Evolutionary conservation across 2,329 filamentous ascomycete species (phyloP).

Genomic region (Arthrobotrys entomopaga): DNA sequence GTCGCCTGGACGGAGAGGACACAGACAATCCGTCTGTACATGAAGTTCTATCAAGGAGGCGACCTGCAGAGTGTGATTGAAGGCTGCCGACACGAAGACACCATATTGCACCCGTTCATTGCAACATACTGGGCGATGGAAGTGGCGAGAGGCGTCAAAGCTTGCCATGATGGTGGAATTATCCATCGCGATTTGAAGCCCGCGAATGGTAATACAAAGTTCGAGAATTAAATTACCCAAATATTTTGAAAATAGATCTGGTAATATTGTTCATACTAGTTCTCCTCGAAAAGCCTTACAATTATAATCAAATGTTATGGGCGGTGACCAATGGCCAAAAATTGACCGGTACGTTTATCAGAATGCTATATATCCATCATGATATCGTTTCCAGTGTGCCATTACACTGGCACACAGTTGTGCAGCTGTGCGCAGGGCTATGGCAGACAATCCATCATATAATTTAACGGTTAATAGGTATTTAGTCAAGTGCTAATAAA

Average conservation of each 20-base stretch:
- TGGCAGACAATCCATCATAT: constrained; percentile 4
- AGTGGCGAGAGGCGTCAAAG: constrained; percentile 32
- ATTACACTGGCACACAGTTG: too few relatives aligned
- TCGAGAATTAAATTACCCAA: too few relatives aligned
- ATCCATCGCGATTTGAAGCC: constrained; percentile 43
- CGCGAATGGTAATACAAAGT: constrained; percentile 24
- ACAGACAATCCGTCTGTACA: constrained; percentile 29
- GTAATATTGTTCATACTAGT: too few relatives aligned
- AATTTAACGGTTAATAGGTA: too few relatives aligned
- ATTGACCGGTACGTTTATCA: too few relatives aligned
- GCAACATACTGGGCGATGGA: constrained; percentile 46
- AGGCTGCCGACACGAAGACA: constrained; percentile 5
- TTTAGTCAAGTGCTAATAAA: too few relatives aligned
- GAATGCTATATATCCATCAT: too few relatives aligned
- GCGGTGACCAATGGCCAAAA: too few relatives aligned
- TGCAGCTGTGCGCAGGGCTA: too few relatives aligned
- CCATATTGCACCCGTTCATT: constrained; percentile 29
- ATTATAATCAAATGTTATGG: too few relatives aligned
- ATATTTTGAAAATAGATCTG: too few relatives aligned
- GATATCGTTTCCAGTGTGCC: too few relatives aligned
- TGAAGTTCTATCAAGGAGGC: constrained; percentile 33
- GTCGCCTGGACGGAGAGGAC: constrained; percentile 17
- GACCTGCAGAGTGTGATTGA: constrained; percentile 37
- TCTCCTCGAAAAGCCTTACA: not conserved
- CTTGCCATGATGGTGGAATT: constrained; percentile 38